A percentile compares a stretch with the other conserved stretches of the same genome.
phyloP scores from a whole-genome alignment of 441 rosid species.

The Viola pubescens region DNA sequence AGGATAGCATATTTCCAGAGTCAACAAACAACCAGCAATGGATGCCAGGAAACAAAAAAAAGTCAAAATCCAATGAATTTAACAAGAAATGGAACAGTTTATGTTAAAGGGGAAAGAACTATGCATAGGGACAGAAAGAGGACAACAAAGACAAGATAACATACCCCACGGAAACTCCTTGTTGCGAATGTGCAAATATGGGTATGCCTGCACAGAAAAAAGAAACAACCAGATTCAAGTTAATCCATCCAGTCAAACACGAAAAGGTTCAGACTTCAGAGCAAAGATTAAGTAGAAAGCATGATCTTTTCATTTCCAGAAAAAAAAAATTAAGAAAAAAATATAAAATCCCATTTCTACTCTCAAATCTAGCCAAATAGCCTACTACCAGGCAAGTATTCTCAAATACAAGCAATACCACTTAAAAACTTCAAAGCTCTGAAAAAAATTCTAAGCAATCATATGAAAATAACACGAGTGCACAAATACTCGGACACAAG shows the following conservation, averaged over 20 bases:
- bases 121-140: neutral
- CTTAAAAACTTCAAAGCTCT: too few relatives aligned
- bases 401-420: too few relatives aligned
- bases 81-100: too few relatives aligned
- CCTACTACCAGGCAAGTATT: too few relatives aligned
- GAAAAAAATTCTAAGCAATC: too few relatives aligned
- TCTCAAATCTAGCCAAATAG: too few relatives aligned
- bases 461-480: too few relatives aligned
- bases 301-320: neutral
- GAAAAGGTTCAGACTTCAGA: neutral
- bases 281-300: neutral
- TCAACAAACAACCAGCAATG: neutral
- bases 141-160: constrained; percentile 8
- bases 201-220: constrained; percentile 44
- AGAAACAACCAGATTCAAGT: constrained; percentile 8
- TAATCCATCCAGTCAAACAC: constrained; percentile 2
- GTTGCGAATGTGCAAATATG: constrained; percentile 81
- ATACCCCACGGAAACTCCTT: constrained; percentile 99
- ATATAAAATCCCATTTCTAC: neutral
- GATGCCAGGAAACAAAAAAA: neutral
- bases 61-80: neutral
- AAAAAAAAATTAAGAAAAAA: neutral
- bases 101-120: neutral
- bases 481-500: too few relatives aligned
- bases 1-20: neutral